Base-by-base conservation (phyloP, 148 eudicot species). In the Vaccinium vitisidaea region DNA sequence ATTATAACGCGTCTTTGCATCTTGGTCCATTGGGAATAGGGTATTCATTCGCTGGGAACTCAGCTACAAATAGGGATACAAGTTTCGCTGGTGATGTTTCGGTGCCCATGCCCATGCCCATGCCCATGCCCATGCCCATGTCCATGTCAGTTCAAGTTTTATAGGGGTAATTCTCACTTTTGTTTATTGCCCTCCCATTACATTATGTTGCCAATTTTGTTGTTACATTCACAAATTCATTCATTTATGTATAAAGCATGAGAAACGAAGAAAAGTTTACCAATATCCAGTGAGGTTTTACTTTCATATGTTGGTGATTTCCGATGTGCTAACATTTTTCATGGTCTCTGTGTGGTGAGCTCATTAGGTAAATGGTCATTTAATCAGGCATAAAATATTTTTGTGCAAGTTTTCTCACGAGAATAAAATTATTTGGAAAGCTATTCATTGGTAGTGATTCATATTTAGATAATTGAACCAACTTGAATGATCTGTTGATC, bases 131-230 rank as follows among this genome's bases (percentile, higher is more conserved):
- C 27, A 87, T 93, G 88, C 82, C 93, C 10, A 86, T 93, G 77
- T 90, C 92, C 27, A 87, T 93, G 49, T 90, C 93, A 0, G 90
- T 93, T 6, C 92, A 92, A 4, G 99, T 94, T 85, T 83, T 89
- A 79, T 93, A 91, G 91, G 86, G 87, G 83, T 86, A 82, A 79
- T 32, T 15, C 43, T 5, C 65, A 52, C 2, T 30, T 83, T 53
- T 69, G 21, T 21, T 23, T 32, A 39, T 82, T 82, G 36, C 53
- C 43, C 75, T 63, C 5, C 55, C 75, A 48, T 21, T 81, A 36
- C 50, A 8, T 69, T 79, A 27, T 14, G 5, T 84, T 76, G 59
- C 77, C 83, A 77, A 23, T 84, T 84, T 80, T 70, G 83, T 80
- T 84, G 70, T 74, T 27, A 85, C 61, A n/a, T 74, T 53, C 36